Conservation (phyloP, 345 rosid genomes). For the Citrus medica region DNA sequence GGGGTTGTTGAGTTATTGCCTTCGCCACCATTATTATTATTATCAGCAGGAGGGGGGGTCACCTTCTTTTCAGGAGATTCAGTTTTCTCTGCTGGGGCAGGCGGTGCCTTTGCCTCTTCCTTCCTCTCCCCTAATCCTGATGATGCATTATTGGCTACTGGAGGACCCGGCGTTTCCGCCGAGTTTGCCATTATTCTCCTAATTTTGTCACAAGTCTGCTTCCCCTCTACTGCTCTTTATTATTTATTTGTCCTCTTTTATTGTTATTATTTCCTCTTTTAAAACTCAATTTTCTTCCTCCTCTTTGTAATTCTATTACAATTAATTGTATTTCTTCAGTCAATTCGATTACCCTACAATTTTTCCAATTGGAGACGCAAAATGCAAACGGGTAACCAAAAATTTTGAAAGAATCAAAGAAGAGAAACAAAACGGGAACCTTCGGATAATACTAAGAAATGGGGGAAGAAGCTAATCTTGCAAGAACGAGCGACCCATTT, state of each 20-base stretch:
- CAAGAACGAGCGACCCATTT: not conserved
- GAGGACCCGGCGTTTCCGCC: conserved; percentile 35
- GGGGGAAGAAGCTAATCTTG: not conserved
- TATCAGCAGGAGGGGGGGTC: conserved; percentile 11
- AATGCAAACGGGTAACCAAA: not conserved
- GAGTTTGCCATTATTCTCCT: conserved; percentile 39
- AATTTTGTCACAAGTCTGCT: not conserved
- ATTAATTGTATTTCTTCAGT: not conserved
- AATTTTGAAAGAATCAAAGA: not conserved
- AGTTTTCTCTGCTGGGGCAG: conserved; percentile 6
- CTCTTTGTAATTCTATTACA: not conserved
- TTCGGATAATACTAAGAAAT: not conserved
- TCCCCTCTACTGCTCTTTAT: not conserved
- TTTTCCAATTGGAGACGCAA: not conserved
- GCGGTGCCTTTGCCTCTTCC: conserved; percentile 13
- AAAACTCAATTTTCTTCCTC: not conserved
- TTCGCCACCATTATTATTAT: not conserved
- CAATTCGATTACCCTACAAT: not conserved
- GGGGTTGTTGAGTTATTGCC: not conserved
- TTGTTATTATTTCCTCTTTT: not conserved
- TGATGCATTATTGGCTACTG: conserved; percentile 2
- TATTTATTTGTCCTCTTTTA: not conserved
- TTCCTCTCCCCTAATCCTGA: not conserved
- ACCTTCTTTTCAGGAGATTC: conserved; percentile 21
- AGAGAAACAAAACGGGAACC: not conserved